Evolutionary conservation across 1,284 basidiomycete genomes (phyloP).

Genomic region (Stereum hirsutum): DNA sequence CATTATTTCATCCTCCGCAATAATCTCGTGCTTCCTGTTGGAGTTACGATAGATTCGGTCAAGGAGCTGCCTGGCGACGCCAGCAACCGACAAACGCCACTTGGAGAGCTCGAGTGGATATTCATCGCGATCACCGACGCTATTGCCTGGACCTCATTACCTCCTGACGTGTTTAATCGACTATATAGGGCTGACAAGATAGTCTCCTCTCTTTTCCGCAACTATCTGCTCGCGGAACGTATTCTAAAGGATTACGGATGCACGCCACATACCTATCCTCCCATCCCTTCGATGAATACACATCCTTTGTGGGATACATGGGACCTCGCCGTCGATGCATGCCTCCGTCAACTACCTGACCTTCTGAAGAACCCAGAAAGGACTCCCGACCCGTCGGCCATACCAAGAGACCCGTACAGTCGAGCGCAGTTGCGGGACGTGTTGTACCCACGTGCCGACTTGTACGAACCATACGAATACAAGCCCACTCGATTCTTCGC

Average conservation of each 20-base stretch:
- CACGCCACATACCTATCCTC: constrained; percentile 90
- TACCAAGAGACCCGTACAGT: constrained; percentile 21
- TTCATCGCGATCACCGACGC: constrained; percentile 99
- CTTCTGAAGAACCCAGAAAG: constrained; percentile 59
- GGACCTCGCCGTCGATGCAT: constrained; percentile 97
- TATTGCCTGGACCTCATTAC: constrained; percentile 97
- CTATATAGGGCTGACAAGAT: constrained; percentile 94
- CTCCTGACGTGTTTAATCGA: constrained; percentile 87
- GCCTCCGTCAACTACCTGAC: constrained; percentile 85
- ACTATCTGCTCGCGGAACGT: constrained; percentile 93
- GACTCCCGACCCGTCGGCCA: constrained; percentile 21
- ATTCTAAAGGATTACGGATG: constrained; percentile 99
- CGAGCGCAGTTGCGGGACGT: constrained; percentile 19
- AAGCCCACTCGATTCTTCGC: constrained; percentile 92
- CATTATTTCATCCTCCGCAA: constrained; percentile 92
- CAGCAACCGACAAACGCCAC: constrained; percentile 90
- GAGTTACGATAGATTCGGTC: constrained; percentile 84
- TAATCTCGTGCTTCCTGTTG: constrained; percentile 75
- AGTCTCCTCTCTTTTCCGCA: constrained; percentile 93
- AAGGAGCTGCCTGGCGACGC: constrained; percentile 95
- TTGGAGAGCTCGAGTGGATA: constrained; percentile 99
- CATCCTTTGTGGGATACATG: constrained; percentile 96
- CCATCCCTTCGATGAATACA: constrained; percentile 90
- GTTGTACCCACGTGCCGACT: constrained; percentile 25
- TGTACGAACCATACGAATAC: constrained; percentile 56